phyloP scores from a whole-genome alignment of 23 red algal genomes.

The Chondrus crispus region DNA sequence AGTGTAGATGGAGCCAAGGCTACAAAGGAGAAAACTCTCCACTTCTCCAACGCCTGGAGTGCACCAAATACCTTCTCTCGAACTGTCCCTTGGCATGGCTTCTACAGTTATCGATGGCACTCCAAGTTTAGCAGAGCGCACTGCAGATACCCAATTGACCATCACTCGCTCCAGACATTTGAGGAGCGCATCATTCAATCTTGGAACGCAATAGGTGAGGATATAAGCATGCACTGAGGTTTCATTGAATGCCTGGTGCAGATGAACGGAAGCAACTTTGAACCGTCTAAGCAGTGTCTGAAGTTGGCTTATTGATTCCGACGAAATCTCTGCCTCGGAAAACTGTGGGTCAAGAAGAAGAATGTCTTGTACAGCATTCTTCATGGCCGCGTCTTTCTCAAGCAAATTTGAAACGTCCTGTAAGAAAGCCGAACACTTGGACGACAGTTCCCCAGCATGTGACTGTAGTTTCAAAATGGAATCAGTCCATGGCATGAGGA shows the following conservation, averaged over 20 bases:
- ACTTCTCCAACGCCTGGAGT: background rate
- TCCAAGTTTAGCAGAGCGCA: background rate
- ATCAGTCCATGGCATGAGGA: background rate
- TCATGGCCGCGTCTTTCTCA: constrained; percentile 11
- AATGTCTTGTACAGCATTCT: background rate
- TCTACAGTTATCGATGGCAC: background rate
- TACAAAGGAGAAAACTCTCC: background rate
- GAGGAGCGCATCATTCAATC: too few species aligned
- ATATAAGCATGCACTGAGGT: too few species aligned
- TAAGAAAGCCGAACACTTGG: constrained; percentile 4
- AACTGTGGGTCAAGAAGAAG: background rate
- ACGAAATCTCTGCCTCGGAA: background rate
- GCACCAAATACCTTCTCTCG: background rate
- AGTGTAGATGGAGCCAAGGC: background rate
- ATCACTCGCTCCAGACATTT: background rate
- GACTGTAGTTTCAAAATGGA: background rate
- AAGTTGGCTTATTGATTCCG: too few species aligned
- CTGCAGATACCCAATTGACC: background rate
- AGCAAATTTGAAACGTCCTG: background rate
- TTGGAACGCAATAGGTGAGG: too few species aligned
- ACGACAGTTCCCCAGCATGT: background rate
- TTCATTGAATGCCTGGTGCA: background rate
- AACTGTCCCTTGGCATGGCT: background rate
- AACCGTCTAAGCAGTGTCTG: background rate
- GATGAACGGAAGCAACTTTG: background rate